Percentiles rank a stretch among this genome's conserved stretches.
These are phyloP conservation scores for Chloranthus sessilifolius DNA, from an alignment of 164 flowering plant genomes.

Conservation along the genomic window DNA sequence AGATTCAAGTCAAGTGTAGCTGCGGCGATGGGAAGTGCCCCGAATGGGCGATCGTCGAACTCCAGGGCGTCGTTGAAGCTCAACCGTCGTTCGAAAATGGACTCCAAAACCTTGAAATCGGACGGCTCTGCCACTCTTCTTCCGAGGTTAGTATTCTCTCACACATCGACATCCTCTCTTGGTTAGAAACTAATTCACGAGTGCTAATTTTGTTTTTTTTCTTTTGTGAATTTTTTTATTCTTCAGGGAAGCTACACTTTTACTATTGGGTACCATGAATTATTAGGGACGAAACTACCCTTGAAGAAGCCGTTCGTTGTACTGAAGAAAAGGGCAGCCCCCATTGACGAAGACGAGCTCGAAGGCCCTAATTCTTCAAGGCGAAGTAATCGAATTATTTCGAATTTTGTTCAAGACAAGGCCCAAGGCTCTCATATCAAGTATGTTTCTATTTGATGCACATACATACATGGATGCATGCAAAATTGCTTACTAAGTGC, in stretches of 20 bases:
- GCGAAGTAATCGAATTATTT: slow-evolving; percentile 67
- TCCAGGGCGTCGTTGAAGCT: slow-evolving; percentile 78
- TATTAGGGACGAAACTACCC: slow-evolving; percentile 62
- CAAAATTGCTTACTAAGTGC: no score
- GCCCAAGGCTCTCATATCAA: slow-evolving; percentile 80
- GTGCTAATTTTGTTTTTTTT: no score
- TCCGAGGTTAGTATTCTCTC: slow-evolving; percentile 62
- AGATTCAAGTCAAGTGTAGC: slow-evolving; percentile 68
- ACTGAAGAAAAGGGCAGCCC: slow-evolving; percentile 46
- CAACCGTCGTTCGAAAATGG: slow-evolving; percentile 46
- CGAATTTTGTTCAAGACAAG: slow-evolving; percentile 87
- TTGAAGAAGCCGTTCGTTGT: slow-evolving; percentile 84
- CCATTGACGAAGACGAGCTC: slow-evolving; percentile 21
- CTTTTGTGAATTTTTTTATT: no score
- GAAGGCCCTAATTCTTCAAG: slow-evolving; percentile 14
- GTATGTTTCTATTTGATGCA: slow-evolving; percentile 28
- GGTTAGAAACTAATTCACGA: no score
- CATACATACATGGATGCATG: no score
- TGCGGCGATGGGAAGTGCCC: slow-evolving; percentile 62
- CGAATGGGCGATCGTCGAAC: slow-evolving; percentile 88
- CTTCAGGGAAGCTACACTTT: slow-evolving; percentile 75
- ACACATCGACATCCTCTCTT: no score
- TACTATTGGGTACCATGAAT: slow-evolving; percentile 87
- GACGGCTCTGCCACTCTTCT: slow-evolving; percentile 71
- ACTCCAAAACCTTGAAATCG: slow-evolving; percentile 70